These are phyloP conservation scores for Euphorbia pulcherrima DNA, from an alignment of 345 rosid species.

Conservation along the genomic window DNA sequence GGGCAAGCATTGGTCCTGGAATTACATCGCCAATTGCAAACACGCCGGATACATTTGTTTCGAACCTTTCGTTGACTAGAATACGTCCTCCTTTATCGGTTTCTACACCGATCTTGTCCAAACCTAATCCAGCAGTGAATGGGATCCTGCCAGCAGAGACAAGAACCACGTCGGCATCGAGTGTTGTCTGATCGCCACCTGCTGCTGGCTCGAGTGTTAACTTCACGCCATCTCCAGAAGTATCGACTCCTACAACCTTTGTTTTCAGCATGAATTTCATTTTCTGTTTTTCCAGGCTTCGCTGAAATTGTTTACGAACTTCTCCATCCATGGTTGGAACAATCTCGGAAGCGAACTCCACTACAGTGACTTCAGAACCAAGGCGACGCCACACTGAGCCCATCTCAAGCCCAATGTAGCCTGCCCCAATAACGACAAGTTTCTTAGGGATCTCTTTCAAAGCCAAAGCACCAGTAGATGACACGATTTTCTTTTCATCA, in stretches of 20 bases:
- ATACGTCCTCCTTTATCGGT: conserved; percentile 82
- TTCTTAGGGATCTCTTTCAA: conserved; percentile 80
- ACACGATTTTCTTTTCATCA: conserved; percentile 87
- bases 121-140: conserved; percentile 83
- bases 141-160: conserved; percentile 95
- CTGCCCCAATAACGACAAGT: conserved; percentile 95
- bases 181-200: conserved; percentile 77
- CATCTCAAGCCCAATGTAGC: conserved; percentile 98
- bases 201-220: conserved; percentile 82
- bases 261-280: conserved; percentile 99
- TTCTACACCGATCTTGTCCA: conserved; percentile 88
- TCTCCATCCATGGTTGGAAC: conserved; percentile 98
- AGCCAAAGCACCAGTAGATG: conserved; percentile 92
- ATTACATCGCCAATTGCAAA: conserved; percentile 95
- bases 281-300: conserved; percentile 87
- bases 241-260: conserved; percentile 85
- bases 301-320: conserved; percentile 91
- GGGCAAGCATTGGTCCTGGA: conserved; percentile 99
- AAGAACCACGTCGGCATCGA: conserved; percentile 93
- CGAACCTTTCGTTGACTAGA: conserved; percentile 72
- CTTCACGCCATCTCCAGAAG: conserved; percentile 70
- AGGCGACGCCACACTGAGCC: conserved; percentile 95
- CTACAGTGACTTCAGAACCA: conserved; percentile 96
- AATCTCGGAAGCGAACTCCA: conserved; percentile 89
- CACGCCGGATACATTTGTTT: conserved; percentile 76